Evolutionary conservation across 2,329 filamentous ascomycete genomes (phyloP).

Genomic region (Fusarium sp.): DNA sequence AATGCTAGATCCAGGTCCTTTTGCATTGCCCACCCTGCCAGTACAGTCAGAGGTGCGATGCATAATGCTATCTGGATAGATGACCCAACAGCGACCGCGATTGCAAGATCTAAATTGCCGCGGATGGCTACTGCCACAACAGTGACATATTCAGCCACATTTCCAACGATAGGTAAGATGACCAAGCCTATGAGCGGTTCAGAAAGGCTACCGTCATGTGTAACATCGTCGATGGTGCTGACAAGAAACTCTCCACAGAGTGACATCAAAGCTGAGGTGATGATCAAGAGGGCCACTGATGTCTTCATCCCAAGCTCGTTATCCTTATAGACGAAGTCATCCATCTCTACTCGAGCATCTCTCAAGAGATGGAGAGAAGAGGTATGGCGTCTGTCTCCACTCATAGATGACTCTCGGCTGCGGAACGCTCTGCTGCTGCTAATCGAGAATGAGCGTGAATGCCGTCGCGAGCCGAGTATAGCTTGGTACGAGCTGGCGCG

Average conservation of each 20-base stretch:
- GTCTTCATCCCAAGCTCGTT: constrained; percentile 45
- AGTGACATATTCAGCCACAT: constrained; percentile 70
- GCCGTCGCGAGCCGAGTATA: not conserved
- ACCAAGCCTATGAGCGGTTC: constrained; percentile 71
- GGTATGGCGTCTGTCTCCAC: not conserved
- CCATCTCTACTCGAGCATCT: not conserved
- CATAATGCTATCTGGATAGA: constrained; percentile 71
- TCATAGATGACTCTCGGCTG: not conserved
- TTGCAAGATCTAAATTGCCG: constrained; percentile 70
- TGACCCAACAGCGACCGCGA: constrained; percentile 69
- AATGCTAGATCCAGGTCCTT: constrained; percentile 74
- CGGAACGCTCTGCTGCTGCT: not conserved
- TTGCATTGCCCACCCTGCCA: constrained; percentile 68
- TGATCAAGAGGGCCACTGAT: constrained; percentile 61
- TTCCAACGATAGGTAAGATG: constrained; percentile 70
- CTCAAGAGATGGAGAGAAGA: not conserved
- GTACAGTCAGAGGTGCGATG: constrained; percentile 68
- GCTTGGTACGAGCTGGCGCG: not conserved
- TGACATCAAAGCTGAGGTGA: constrained; percentile 66
- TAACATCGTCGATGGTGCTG: constrained; percentile 66
- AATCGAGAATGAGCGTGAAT: not conserved
- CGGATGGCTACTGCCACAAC: constrained; percentile 68
- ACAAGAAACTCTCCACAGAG: constrained; percentile 71
- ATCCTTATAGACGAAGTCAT: not conserved
- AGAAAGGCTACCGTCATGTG: constrained; percentile 58